A percentile compares a stretch with the other conserved stretches of the same genome.
Conservation (phyloP, 441 rosid species). For the Geranium incanum region DNA sequence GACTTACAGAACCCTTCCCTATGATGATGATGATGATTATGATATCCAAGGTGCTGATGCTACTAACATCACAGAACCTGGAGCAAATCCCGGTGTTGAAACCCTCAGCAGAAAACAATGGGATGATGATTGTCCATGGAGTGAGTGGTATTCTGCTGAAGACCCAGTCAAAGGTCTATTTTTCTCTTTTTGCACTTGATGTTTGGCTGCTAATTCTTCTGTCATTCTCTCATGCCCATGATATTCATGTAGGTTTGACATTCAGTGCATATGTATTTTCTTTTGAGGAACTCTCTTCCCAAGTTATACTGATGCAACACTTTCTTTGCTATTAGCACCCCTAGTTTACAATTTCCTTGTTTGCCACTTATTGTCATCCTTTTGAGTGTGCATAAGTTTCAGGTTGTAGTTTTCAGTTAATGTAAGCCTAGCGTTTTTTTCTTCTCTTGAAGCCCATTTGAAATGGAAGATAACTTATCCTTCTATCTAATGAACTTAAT, state of each 20-base stretch:
- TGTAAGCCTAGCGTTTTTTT: conserved; percentile 13
- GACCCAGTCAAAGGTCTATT: conserved; percentile 74
- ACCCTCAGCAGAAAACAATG: conserved; percentile 52
- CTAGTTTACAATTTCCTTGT: not conserved
- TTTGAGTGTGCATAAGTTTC: conserved; percentile 9
- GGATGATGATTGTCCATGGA: conserved; percentile 99
- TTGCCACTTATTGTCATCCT: conserved; percentile 1
- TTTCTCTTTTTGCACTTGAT: conserved; percentile 8
- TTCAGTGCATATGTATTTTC: not conserved
- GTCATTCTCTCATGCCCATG: not conserved
- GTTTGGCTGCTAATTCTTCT: conserved; percentile 10
- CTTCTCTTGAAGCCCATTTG: conserved; percentile 9
- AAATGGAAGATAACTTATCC: conserved; percentile 15
- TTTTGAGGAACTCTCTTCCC: not conserved
- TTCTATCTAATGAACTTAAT: conserved; percentile 22
- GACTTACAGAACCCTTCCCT: conserved; percentile 66
- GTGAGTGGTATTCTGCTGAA: conserved; percentile 98
- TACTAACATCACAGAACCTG: conserved; percentile 43
- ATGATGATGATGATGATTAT: conserved; percentile 49
- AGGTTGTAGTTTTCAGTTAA: conserved; percentile 16
- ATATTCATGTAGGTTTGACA: not conserved
- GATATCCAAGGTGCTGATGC: conserved; percentile 41
- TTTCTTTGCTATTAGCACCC: not conserved
- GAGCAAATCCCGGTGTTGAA: conserved; percentile 37
- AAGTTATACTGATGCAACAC: not conserved